Evolutionary conservation across 1,284 basidiomycete genomes (phyloP).

Genomic region (Apiotrichum akiyoshidainum): DNA sequence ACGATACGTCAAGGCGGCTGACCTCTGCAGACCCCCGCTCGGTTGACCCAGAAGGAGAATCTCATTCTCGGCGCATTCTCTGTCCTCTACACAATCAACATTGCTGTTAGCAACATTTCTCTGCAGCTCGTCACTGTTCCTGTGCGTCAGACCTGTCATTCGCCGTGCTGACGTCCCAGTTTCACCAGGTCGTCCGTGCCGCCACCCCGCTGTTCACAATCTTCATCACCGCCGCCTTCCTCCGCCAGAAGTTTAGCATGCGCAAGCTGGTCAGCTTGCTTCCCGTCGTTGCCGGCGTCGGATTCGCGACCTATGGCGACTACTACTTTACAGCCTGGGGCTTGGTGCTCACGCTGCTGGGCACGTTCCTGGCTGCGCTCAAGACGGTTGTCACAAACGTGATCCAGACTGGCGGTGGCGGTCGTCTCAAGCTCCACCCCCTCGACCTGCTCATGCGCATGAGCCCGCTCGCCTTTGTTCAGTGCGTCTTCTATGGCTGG

Average conservation of each 20-base stretch:
- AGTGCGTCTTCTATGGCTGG: conserved; percentile 73
- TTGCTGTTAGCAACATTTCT: conserved; percentile 85
- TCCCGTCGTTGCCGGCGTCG: conserved; percentile 86
- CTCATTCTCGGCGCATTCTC: conserved; percentile 72
- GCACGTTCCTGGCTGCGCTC: conserved; percentile 80
- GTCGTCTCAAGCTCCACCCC: conserved; percentile 59
- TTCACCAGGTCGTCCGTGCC: conserved; percentile 93
- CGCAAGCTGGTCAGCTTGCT: conserved; percentile 70
- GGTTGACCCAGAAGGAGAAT: conserved; percentile 60
- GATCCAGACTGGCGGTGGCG: conserved; percentile 57
- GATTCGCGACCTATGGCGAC: conserved; percentile 89
- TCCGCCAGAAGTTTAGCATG: conserved; percentile 48
- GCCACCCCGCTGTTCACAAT: conserved; percentile 87
- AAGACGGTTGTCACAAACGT: conserved; percentile 87
- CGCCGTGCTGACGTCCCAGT: conserved; percentile 54
- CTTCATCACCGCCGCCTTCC: conserved; percentile 60
- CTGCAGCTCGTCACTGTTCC: conserved; percentile 84
- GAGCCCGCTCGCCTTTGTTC: conserved; percentile 81
- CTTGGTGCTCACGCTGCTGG: conserved; percentile 76
- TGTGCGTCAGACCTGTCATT: conserved; percentile 51
- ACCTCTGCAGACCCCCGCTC: conserved; percentile 54
- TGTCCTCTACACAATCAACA: conserved; percentile 83
- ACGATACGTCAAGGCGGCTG: background rate
- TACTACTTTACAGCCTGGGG: conserved; percentile 81
- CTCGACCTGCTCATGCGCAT: conserved; percentile 79